Evolutionary conservation across 2,329 filamentous ascomycete species (phyloP).

Genomic region (Penicillium sp.): DNA sequence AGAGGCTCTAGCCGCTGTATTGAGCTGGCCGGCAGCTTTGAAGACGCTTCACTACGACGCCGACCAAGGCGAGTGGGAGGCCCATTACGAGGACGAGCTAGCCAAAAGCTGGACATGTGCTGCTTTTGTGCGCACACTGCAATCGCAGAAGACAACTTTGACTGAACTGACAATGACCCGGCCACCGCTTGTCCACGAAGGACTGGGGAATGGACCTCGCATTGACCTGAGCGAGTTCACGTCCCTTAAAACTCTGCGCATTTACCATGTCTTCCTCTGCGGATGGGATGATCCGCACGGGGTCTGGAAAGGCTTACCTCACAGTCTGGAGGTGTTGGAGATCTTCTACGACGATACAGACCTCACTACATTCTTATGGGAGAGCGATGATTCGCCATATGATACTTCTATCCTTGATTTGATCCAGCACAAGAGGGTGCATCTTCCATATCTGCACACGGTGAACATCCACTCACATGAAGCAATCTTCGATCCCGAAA

Average conservation of each 20-base stretch:
- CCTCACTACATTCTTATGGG: not conserved
- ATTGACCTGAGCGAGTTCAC: constrained; percentile 11
- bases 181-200: constrained; percentile 2
- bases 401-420: not conserved
- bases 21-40: constrained; percentile 17
- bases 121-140: constrained; percentile 13
- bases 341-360: constrained; percentile 9
- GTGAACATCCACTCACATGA: constrained; percentile 5
- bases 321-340: constrained; percentile 9
- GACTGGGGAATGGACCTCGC: constrained; percentile 5
- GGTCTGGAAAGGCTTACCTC: constrained; percentile 7
- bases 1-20: constrained; percentile 11
- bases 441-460: constrained; percentile 1
- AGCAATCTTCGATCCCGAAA: not conserved
- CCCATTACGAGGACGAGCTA: constrained; percentile 2
- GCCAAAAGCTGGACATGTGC: constrained; percentile 7
- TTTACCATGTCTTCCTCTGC: constrained; percentile 12
- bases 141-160: constrained; percentile 6
- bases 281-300: not conserved
- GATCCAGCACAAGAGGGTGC: constrained; percentile 7
- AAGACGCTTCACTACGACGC: constrained; percentile 16
- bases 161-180: constrained; percentile 9
- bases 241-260: constrained; percentile 3
- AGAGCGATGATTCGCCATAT: no score
- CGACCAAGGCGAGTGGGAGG: constrained; percentile 11